Percentiles rank a stretch among this genome's conserved stretches.
phyloP scores from a whole-genome alignment of 495 filamentous ascomycete genomes.

The Darksidea phi region DNA sequence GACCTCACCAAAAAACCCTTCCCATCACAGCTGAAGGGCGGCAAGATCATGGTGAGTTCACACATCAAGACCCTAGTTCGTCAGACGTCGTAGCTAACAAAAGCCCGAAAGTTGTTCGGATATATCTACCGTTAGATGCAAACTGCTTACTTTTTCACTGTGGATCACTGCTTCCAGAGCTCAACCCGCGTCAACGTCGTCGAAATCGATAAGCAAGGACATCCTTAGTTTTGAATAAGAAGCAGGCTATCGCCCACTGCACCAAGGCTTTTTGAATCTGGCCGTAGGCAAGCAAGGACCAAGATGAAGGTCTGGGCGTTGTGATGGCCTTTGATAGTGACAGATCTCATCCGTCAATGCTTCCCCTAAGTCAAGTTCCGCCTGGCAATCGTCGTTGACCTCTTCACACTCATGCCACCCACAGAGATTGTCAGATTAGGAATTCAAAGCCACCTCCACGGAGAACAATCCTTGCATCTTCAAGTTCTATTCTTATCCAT shows the following conservation, averaged over 20 bases:
- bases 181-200: conserved; percentile 75
- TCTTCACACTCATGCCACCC: conserved; percentile 75
- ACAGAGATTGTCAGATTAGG: conserved; percentile 61
- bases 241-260: conserved; percentile 66
- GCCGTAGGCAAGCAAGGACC: conserved; percentile 58
- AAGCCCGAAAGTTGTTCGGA: conserved; percentile 69
- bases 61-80: conserved; percentile 75
- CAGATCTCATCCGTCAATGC: conserved; percentile 61
- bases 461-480: conserved; percentile 67
- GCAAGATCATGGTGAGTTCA: conserved; percentile 79
- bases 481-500: conserved; percentile 79
- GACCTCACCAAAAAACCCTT: too few species aligned
- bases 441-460: conserved; percentile 67
- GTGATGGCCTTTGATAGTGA: conserved; percentile 70
- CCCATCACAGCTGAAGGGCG: conserved; percentile 74
- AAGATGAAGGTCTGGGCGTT: conserved; percentile 62
- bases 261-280: conserved; percentile 65
- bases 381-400: conserved; percentile 72
- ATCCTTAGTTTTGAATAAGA: conserved; percentile 70
- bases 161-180: conserved; percentile 67
- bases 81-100: conserved; percentile 74
- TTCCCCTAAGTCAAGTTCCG: conserved; percentile 68
- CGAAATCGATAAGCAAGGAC: conserved; percentile 72
- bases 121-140: conserved; percentile 73
- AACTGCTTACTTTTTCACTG: conserved; percentile 68